Conservation (phyloP, 108 stramenopile species). For the Licmophora abbreviata region DNA sequence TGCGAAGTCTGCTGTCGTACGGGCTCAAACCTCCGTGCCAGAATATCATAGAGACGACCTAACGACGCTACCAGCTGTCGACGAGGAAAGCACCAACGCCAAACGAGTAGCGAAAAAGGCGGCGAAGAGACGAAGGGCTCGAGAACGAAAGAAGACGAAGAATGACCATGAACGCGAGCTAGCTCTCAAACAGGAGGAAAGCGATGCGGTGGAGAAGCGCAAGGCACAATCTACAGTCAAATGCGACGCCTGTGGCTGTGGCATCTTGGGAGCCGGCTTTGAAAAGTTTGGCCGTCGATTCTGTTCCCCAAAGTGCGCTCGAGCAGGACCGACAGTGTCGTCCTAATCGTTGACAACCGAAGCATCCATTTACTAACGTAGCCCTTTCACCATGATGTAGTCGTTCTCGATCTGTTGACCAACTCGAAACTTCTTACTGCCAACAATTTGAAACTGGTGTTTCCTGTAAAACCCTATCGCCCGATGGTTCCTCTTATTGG, state of each 20-base stretch:
- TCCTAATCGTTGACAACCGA: no score
- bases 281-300: slow-evolving; percentile 40
- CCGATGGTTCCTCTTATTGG: no score
- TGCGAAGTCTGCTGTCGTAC: no score
- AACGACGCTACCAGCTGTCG: background rate
- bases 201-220: background rate
- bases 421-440: no score
- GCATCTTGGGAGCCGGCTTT: slow-evolving; percentile 42
- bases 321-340: slow-evolving; percentile 2
- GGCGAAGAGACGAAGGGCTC: background rate
- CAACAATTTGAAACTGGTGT: no score
- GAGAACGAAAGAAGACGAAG: background rate
- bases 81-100: background rate
- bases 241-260: slow-evolving; percentile 39
- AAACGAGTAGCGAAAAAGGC: background rate
- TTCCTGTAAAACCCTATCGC: no score
- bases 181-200: background rate
- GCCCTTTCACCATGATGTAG: no score
- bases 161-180: slow-evolving; percentile 5
- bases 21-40: background rate
- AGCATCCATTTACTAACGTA: no score
- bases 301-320: slow-evolving; percentile 50
- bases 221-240: slow-evolving; percentile 11
- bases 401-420: no score
- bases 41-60: background rate